These are phyloP conservation scores for Cordyceps sp. DNA, from an alignment of 2,329 filamentous ascomycete genomes.

Conservation along the genomic window DNA sequence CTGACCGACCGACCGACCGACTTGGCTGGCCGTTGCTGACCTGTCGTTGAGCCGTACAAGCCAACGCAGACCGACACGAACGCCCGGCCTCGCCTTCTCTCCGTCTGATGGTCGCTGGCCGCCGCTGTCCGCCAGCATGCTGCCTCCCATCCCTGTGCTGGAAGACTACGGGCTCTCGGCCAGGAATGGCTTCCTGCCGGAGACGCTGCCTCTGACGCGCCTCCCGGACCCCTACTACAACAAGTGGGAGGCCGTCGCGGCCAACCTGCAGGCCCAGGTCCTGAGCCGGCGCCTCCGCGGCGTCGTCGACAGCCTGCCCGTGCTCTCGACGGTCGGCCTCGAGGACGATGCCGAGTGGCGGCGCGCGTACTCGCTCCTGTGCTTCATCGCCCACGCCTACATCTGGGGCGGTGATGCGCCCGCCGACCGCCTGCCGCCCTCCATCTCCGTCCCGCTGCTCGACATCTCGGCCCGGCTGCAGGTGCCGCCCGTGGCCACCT, in stretches of 20 bases:
- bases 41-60: too few relatives aligned
- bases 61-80: too few relatives aligned
- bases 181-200: conserved; percentile 73
- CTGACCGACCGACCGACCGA: too few relatives aligned
- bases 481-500: conserved; percentile 83
- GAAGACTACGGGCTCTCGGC: conserved; percentile 68
- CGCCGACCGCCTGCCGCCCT: conserved; percentile 59
- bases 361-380: conserved; percentile 76
- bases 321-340: conserved; percentile 70
- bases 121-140: conserved; percentile 20
- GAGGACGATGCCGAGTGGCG: conserved; percentile 82
- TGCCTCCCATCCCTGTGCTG: conserved; percentile 43
- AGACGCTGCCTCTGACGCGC: conserved; percentile 59
- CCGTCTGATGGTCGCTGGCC: neutral
- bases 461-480: conserved; percentile 63
- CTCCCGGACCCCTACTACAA: conserved; percentile 86
- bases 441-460: conserved; percentile 71
- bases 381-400: conserved; percentile 87
- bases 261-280: conserved; percentile 75
- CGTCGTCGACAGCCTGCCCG: conserved; percentile 63
- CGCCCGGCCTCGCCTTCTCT: too few relatives aligned
- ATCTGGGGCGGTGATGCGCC: conserved; percentile 88
- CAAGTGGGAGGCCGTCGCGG: conserved; percentile 78
- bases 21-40: too few relatives aligned
- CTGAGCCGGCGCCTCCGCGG: conserved; percentile 69